A percentile compares a stretch with the other conserved stretches of the same genome.
phyloP scores from a whole-genome alignment of 768 basidiomycete genomes.

The Phylloporus rhodoxanthus region DNA sequence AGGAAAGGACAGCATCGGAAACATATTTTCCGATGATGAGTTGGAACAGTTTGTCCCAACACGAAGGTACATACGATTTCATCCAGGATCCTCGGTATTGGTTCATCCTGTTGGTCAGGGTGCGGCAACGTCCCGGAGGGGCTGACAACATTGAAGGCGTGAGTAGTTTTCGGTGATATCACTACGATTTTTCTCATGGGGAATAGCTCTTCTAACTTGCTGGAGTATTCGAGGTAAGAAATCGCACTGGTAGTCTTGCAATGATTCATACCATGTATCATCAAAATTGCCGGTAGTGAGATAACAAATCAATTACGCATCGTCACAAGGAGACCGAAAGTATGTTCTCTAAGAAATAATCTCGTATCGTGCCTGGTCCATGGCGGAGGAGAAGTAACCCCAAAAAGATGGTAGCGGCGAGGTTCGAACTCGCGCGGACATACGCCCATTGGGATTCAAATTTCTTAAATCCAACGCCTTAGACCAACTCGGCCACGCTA shows the following conservation, averaged over 20 bases:
- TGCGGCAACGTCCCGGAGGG: slow-evolving; percentile 65
- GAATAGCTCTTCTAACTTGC: slow-evolving; percentile 25
- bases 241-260: not conserved
- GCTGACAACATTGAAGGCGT: slow-evolving; percentile 50
- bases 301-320: not conserved
- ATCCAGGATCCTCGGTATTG: not conserved
- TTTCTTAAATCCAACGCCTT: slow-evolving; percentile 86
- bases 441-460: slow-evolving; percentile 77
- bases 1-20: slow-evolving; percentile 23
- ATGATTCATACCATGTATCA: not conserved
- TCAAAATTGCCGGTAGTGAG: not conserved
- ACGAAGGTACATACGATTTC: slow-evolving; percentile 43
- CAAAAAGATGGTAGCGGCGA: slow-evolving; percentile 64
- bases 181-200: not conserved
- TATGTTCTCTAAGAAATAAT: not conserved
- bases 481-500: slow-evolving; percentile 86
- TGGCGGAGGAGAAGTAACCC: not conserved
- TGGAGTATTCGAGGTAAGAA: not conserved
- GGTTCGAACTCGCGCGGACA: slow-evolving; percentile 89
- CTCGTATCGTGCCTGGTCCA: not conserved
- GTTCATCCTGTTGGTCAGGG: slow-evolving; percentile 33
- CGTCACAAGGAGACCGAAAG: not conserved
- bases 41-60: slow-evolving; percentile 58
- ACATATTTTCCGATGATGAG: slow-evolving; percentile 43
- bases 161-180: slow-evolving; percentile 12